Base-by-base conservation (phyloP, 129 eudicot genomes). In the Escallonia herrerae region DNA sequence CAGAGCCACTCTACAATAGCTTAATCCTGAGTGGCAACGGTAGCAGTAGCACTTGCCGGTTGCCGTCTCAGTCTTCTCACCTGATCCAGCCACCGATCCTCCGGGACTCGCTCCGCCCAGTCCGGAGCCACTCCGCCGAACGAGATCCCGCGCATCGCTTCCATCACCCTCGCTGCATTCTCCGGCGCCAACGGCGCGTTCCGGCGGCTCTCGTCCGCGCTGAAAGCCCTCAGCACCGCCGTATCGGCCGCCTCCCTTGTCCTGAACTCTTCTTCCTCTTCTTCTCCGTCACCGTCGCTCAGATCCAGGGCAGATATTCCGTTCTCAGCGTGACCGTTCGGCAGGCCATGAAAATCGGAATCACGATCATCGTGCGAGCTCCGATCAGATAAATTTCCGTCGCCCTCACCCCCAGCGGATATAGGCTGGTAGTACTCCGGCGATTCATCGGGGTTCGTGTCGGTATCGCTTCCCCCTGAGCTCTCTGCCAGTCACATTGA, bases 201-300 rank as follows among this genome's bases (percentile, higher is more conserved):
- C 33, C 98, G 88, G 14, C 98, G 87, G 60, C 76, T 79, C 80
- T 91, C 96, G n/a, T 91, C 98, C 53, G 88, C 95, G 40, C 76
- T 54, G 62, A 88, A 79, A 3, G 98, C 98, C 63, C 87, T 77
- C 73, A 62, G 68, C 41, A 81, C 70, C 77, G 70, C 87, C 43
- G 63, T 43, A 39, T 82, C 89, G 44, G 72, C 52, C 67, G 65
- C 84, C 48, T 62, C 80, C 38, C 67, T 69, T 43, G 56, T 77
- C 15, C 65, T 77, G 62, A 63, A 80, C 4, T 80, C 83, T 2
- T 76, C 87, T 0, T 82, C 90, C 2, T 84, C 88, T 0, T 75
- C 79, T 4, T 77, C 73, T 4, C 71, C 69, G 2, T 70, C 77
- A 5, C 70, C 90, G 8, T 70, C 86, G 77, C 76, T 85, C 75